Evolutionary conservation across 768 basidiomycete genomes (phyloP), one percentile per base, ranked within the genome.

Genomic region (Boletus edulis): DNA sequence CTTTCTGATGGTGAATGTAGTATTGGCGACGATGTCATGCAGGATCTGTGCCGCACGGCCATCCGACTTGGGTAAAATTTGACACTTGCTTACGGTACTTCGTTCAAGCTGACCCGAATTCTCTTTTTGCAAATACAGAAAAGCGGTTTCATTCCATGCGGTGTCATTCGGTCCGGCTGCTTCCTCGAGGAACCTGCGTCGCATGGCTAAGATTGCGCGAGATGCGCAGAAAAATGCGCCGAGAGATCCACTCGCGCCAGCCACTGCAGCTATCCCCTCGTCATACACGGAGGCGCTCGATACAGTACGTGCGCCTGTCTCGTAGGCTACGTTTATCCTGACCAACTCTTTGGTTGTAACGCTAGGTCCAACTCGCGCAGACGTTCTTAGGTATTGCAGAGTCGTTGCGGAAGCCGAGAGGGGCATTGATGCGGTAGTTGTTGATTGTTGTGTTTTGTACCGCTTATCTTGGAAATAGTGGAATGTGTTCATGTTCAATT

Each of bases 321-420:
- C 9, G 34, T 35, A 14, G 6, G 14, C 12, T 35, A 35, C 34
- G 34, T 12, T 35, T 35, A 12, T 35, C 12, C 34, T 35, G 1
- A 35, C 27, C 27, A 29, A 29, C 27, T 9, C 2, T 29, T 27
- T 29, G 27, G 14, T 35, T 14, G 34, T 14, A n/a, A 15, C 4
- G 6, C 32, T 15, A 84, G 83, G 73, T 84, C 14, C 76, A 74
- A 55, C 74, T 85, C 12, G 77, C 82, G 1, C 73, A 83, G 60
- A 79, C 83, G 3, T 85, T 85, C 74, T 62, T 84, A 24, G 78
- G 77, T 32, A 75, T 84, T 50, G 81, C 82, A 0, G 80, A 82
- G 49, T 82, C 83, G 1, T 63, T 85, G 67, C 73, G 75, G 57
- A 85, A 81, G 60, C 79, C 83, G 5, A 69, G 83, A 60, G 84